phyloP scores from a whole-genome alignment of 768 basidiomycete species.

The Gymnopilus junonius region DNA sequence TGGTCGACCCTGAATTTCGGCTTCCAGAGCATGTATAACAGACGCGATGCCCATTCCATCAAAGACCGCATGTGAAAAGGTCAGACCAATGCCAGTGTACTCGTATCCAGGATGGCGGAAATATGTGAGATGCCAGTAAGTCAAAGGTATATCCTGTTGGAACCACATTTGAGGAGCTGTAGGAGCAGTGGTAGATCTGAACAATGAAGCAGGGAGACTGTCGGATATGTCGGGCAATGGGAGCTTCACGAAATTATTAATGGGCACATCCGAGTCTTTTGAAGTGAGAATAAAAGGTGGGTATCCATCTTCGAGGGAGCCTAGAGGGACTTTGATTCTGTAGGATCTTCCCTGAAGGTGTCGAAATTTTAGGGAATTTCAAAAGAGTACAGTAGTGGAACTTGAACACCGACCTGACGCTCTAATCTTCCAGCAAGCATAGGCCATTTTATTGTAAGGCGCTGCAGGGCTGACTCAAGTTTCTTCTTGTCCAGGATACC shows the following conservation, averaged over 20 bases:
- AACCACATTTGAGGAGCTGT: constrained; percentile 31
- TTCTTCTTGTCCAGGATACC: not conserved
- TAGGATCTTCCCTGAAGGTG: not conserved
- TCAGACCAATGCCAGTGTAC: constrained; percentile 43
- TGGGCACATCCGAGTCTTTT: constrained; percentile 26
- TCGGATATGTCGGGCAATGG: constrained; percentile 35
- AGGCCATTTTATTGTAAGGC: not conserved
- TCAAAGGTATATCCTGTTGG: constrained; percentile 39
- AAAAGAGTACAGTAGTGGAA: not conserved
- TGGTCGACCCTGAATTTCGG: constrained; percentile 37
- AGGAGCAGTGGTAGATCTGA: constrained; percentile 34
- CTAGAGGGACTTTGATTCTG: not conserved
- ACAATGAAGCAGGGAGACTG: constrained; percentile 38
- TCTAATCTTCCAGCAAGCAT: constrained; percentile 5
- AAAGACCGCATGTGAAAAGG: constrained; percentile 42
- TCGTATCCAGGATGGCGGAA: constrained; percentile 28
- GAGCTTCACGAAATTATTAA: constrained; percentile 36
- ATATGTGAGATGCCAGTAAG: constrained; percentile 45
- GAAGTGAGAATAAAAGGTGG: not conserved
- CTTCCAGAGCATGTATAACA: constrained; percentile 38
- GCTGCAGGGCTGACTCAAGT: not conserved
- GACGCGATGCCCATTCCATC: constrained; percentile 42
- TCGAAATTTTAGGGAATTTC: not conserved
- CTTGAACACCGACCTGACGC: not conserved
- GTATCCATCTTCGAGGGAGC: not conserved